These are phyloP conservation scores for Plectosphaerella sp. DNA, from an alignment of 2,329 filamentous ascomycete genomes.

Conservation along the genomic window DNA sequence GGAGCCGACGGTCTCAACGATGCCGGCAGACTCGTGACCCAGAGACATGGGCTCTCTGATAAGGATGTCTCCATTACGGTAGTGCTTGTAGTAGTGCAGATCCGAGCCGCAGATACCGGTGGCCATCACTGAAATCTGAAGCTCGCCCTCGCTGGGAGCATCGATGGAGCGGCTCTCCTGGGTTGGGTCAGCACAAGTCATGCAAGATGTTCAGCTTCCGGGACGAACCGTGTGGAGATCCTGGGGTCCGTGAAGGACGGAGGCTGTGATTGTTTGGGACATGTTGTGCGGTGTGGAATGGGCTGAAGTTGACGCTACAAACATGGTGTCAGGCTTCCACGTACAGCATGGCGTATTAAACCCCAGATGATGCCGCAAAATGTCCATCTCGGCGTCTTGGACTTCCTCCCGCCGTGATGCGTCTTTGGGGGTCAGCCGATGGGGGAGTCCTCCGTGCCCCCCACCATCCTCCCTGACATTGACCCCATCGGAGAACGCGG, in stretches of 20 bases:
- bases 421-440: too few species aligned
- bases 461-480: too few species aligned
- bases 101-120: conserved; percentile 56
- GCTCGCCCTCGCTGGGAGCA: conserved; percentile 23
- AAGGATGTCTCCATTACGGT: conserved; percentile 52
- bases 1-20: conserved; percentile 52
- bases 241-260: neutral
- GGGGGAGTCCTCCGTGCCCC: too few species aligned
- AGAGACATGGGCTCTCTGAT: conserved; percentile 30
- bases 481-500: too few species aligned
- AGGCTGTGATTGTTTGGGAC: neutral
- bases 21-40: conserved; percentile 63
- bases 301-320: too few species aligned
- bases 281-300: neutral
- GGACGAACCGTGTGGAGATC: neutral
- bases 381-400: too few species aligned
- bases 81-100: conserved; percentile 53
- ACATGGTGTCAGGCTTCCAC: too few species aligned
- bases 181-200: neutral
- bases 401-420: too few species aligned
- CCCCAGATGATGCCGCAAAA: too few species aligned
- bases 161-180: neutral
- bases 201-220: neutral
- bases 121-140: conserved; percentile 48
- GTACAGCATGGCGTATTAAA: too few species aligned